Evolutionary conservation across 495 filamentous ascomycete species (phyloP).

Genomic region (Margaritispora aquatica): DNA sequence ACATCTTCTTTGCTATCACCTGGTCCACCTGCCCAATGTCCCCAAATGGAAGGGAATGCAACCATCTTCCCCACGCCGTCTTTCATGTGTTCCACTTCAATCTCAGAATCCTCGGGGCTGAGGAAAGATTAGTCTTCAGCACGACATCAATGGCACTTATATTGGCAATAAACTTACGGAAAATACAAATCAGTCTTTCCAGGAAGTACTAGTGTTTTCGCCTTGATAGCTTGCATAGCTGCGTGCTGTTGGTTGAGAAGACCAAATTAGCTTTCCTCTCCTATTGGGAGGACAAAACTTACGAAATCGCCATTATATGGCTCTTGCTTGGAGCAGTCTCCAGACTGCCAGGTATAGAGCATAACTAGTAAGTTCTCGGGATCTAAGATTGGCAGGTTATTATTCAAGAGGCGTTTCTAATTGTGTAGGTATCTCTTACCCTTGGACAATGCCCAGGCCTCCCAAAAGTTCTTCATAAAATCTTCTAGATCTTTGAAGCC

Average conservation of each 20-base stretch:
- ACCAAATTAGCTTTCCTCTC: too few species aligned
- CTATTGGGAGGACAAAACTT: too few species aligned
- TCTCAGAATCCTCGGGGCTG: conserved; percentile 62
- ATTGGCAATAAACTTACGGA: conserved; percentile 40
- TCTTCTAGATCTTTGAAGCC: conserved; percentile 59
- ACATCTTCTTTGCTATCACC: conserved; percentile 58
- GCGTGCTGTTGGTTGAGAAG: too few species aligned
- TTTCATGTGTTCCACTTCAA: conserved; percentile 59
- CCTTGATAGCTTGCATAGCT: conserved; percentile 61
- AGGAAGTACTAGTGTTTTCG: conserved; percentile 59
- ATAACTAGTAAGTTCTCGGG: conserved; percentile 62
- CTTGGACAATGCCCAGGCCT: conserved; percentile 62
- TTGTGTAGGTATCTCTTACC: conserved; percentile 26
- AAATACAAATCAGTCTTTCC: conserved; percentile 68
- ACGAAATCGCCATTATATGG: conserved; percentile 60
- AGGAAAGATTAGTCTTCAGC: neutral
- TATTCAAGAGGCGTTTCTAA: too few species aligned
- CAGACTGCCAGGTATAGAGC: conserved; percentile 70
- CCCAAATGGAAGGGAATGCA: conserved; percentile 60
- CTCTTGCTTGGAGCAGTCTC: conserved; percentile 55
- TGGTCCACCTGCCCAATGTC: conserved; percentile 63
- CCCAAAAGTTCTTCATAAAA: conserved; percentile 68
- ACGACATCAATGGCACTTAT: neutral
- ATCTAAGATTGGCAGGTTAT: conserved; percentile 39
- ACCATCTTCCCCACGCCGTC: conserved; percentile 51